Percentiles rank a stretch among this genome's conserved stretches.
Evolutionary conservation across 148 eudicot genomes (phyloP).

Genomic region (Cornus florida): DNA sequence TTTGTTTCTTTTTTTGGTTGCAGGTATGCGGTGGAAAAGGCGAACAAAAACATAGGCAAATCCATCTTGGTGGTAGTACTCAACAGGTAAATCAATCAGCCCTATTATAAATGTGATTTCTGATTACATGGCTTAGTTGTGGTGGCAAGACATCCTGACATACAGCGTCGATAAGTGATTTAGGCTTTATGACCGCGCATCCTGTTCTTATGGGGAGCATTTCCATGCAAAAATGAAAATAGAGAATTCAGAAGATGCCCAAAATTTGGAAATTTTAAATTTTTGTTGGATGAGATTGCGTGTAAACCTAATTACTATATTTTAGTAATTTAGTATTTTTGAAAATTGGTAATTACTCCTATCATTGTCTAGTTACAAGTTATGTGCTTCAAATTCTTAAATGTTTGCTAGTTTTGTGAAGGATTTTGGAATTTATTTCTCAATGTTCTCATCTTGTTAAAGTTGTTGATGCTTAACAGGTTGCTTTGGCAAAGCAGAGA

Average conservation of each 20-base stretch:
- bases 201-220: background rate
- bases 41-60: conserved; percentile 77
- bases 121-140: background rate
- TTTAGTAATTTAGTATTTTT: too few relatives aligned
- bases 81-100: conserved; percentile 53
- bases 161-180: background rate
- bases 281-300: too few relatives aligned
- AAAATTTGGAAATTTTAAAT: background rate
- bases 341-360: background rate
- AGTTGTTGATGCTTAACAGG: conserved; percentile 38
- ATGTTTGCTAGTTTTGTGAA: background rate
- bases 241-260: background rate
- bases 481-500: conserved; percentile 87
- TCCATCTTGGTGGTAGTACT: conserved; percentile 80
- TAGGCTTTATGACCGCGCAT: background rate
- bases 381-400: background rate
- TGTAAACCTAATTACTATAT: too few relatives aligned
- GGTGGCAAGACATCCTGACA: background rate
- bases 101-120: background rate
- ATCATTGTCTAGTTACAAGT: background rate
- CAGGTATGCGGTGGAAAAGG: conserved; percentile 93
- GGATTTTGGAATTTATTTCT: background rate
- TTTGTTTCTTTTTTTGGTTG: conserved; percentile 4
- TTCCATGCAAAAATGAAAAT: background rate
- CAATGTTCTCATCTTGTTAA: conserved; percentile 6